Evolutionary conservation across 2,329 filamentous ascomycete genomes (phyloP), one percentile per base, ranked within the genome.

Genomic region (Penicillium digitatum): DNA sequence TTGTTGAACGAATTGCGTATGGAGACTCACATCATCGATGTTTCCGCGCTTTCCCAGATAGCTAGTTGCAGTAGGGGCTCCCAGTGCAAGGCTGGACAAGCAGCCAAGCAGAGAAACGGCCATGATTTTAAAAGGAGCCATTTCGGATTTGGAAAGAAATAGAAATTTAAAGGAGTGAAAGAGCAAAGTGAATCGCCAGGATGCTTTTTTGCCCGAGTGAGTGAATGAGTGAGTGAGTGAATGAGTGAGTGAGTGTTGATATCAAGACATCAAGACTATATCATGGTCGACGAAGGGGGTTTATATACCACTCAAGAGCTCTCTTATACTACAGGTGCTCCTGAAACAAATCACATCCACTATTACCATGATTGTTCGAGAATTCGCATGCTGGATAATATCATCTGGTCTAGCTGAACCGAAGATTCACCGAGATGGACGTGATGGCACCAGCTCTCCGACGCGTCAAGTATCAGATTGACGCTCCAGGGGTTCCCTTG

Each of bases 51-150:
- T 70, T 34, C 52, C 60, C n/a, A 62, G 24, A 1, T 48, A 31
- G 29, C 16, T 58, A 32, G 64, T 63, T 20, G 64, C 49, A 14
- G 67, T 66, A n/a, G 68, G 68, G 37, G 58, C 66, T 52, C 61
- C 66, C 34, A 69, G 56, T 35, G 60, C 66, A 38, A 64, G 56
- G 44, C 61, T 62, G 26, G 64, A 62, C 48, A 69, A 59, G 53
- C 57, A 63, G 35, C 58, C 58, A 39, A 63, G 59, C 27, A 61
- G 56, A 26, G 62, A 60, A 12, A 64, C 63, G 48, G 64, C 44
- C 27, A 68, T 52, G 27, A 55, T 57, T 55, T 66, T 68, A 47
- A 65, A 56, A 53, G 64, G 66, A 43, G 59, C 52, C 66, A 68
- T 69, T 47, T 40, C 20, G 10, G 10, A 29, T 18, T 43, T 12